phyloP scores from a whole-genome alignment of 352 stramenopile species.

The Pythium aristosporum region DNA sequence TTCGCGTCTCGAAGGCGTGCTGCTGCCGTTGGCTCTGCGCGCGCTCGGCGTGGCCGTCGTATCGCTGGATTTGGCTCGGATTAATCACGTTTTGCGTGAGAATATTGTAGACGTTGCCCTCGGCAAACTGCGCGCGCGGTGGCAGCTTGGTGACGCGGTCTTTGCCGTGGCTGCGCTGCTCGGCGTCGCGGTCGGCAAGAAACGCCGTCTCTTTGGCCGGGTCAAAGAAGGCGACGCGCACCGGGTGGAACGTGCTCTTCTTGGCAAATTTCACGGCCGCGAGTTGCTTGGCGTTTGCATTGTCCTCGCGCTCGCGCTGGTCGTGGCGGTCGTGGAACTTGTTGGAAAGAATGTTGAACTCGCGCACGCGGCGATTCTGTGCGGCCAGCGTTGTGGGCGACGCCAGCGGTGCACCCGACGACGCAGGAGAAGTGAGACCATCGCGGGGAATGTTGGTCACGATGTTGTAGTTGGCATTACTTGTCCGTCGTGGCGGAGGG shows the following conservation, averaged over 20 bases:
- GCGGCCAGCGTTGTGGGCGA: constrained; percentile 22
- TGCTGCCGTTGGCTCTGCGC: constrained; percentile 67
- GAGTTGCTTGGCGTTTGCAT: constrained; percentile 38
- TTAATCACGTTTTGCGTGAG: constrained; percentile 69
- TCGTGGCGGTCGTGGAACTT: constrained; percentile 69
- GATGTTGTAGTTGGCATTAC: constrained; percentile 55
- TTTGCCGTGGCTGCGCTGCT: constrained; percentile 54
- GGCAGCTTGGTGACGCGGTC: constrained; percentile 51
- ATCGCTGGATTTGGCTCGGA: constrained; percentile 34
- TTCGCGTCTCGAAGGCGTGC: constrained; percentile 50
- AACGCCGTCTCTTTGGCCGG: constrained; percentile 55
- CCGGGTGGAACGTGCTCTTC: constrained; percentile 61
- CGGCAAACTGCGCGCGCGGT: constrained; percentile 59
- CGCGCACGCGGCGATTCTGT: constrained; percentile 37
- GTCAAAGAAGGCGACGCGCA: constrained; percentile 63
- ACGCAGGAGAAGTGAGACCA: background rate
- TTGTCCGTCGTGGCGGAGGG: constrained; percentile 33
- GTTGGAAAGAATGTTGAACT: constrained; percentile 80
- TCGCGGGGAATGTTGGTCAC: constrained; percentile 44
- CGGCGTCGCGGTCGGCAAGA: constrained; percentile 28
- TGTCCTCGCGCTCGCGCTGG: constrained; percentile 35
- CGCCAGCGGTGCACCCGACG: background rate
- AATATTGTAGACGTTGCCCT: constrained; percentile 78
- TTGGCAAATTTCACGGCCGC: constrained; percentile 69
- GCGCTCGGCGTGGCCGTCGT: constrained; percentile 43